Base-by-base conservation (phyloP, 148 eudicot genomes). In the Fagopyrum esculentum region DNA sequence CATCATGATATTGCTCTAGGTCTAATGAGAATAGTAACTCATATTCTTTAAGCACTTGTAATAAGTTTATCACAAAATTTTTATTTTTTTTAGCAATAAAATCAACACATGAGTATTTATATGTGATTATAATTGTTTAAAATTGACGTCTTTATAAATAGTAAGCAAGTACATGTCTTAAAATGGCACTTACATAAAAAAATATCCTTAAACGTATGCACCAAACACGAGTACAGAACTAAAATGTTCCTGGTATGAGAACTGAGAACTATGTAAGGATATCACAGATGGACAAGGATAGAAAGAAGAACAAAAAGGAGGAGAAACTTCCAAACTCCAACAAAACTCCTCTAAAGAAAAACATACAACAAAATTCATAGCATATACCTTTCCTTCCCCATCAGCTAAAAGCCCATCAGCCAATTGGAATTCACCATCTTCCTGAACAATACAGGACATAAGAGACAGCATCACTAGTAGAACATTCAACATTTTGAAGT, bases 381-480 rank as follows among this genome's bases (percentile, higher is more conserved):
- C 17, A 73, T 52, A 71, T 80, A 89, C 96, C 91, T 82, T 89
- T 19, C 90, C 97, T 75, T 92, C 97, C 82, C 83, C 89, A 35
- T 84, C 78, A 59, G 86, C 80, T 75, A 87, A 78, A 26, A 84
- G 97, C 81, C 84, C 88, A 26, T 84, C 79, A 59, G 85, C 80
- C 78, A 87, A 76, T 35, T 35, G 47, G 75, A 90, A 95, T 82
- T 95, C 99, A 64, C 79, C 94, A 86, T 95, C 99, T 78, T 81
- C 99, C 97, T 95, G 79, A 13, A 84, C 30, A 75, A 69, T 45
- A 81, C 76, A 84, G 71, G 48, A 79, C 26, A 69, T n/a, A 77
- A 77, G 19, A 35, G 71, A 40, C 47, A 9, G 46, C 45, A 35
- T 66, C 9, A 66, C 17, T 35, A 66, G 29, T 66, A 66, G 46